Percentiles rank a stretch among this genome's conserved stretches.
Conservation (phyloP, 192 early-diverging fungal genomes). For the Spizellomyces punctatus region DNA sequence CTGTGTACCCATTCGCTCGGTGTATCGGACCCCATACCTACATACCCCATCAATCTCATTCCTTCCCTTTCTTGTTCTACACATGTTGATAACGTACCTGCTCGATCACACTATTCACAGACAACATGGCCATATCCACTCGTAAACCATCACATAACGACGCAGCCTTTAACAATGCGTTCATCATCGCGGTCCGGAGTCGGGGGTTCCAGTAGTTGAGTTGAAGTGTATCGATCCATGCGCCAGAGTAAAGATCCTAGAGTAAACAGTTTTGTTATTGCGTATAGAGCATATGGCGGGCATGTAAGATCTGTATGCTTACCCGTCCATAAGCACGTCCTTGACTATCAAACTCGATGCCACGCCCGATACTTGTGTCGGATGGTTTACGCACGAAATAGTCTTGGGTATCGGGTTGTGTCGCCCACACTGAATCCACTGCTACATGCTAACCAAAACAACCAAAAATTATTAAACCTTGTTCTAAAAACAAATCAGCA, state of each 20-base stretch:
- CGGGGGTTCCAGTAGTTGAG: conserved; percentile 11
- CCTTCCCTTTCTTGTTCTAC: too few species aligned
- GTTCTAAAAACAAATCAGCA: neutral
- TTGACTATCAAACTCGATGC: neutral
- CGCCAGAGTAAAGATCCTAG: conserved; percentile 1
- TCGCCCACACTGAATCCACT: neutral
- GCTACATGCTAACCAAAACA: neutral
- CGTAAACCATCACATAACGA: neutral
- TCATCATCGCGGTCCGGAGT: neutral
- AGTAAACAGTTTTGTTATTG: neutral
- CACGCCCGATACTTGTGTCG: neutral
- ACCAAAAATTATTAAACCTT: neutral
- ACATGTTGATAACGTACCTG: neutral
- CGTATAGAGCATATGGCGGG: too few species aligned
- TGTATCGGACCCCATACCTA: conserved; percentile 1
- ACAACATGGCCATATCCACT: conserved; percentile 11
- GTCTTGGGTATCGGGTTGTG: neutral
- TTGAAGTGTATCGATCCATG: conserved; percentile 2
- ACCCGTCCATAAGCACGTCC: conserved; percentile 8
- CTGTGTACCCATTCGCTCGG: conserved; percentile 1
- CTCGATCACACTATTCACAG: neutral
- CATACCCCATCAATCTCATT: neutral
- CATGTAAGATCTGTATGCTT: neutral
- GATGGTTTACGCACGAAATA: neutral
- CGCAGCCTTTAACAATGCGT: neutral